Base-by-base conservation (phyloP, 495 filamentous ascomycete species). In the Lasiosphaeria hispida region DNA sequence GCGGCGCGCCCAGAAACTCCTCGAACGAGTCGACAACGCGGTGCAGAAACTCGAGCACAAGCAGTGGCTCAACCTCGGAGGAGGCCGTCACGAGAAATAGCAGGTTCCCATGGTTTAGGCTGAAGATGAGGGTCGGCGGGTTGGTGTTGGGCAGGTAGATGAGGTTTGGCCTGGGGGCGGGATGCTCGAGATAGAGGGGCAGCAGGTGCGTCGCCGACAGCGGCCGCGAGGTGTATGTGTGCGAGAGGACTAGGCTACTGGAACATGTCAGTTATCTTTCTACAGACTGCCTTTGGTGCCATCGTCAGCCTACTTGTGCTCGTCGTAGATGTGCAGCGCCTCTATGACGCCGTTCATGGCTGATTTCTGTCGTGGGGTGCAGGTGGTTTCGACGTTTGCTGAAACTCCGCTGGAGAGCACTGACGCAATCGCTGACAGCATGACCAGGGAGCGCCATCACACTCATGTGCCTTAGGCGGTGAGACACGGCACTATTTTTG, bases 21-120 rank as follows among this genome's bases (percentile, higher is more conserved):
- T 99, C 95, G 15, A 99, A 79, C 4, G 90, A 84, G 78, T 99
- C 95, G 61, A 96, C 84, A 13, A 96, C 62, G 41, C 94, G 86
- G 75, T 97, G 94, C 45, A 99, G 80, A 76, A 97, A 97, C 72
- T 97, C 95, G 53, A 97, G 83, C 18, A 88, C 87, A n/a, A 97
- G 82, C n/a, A 99, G 82, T 17, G 94, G 91, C 68, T 97, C 94
- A 57, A 87, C 86, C 57, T 97, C 93, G 44, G 85, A 78, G 30
- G 91, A 91, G 30, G 81, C 81, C 0, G 96, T 89, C 7, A 90
- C 85, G 38, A 99, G 80, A 62, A 96, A 92, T 42, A 96, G 83
- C 14, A 97, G 79, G 69, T 90, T 92, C 39, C 89, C 88, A 75
- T 99, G 91, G 10, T 79, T 74, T 43, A 95, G 84, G 57, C 87